phyloP scores from a whole-genome alignment of 1,284 basidiomycete species.

The Tilletia caries region DNA sequence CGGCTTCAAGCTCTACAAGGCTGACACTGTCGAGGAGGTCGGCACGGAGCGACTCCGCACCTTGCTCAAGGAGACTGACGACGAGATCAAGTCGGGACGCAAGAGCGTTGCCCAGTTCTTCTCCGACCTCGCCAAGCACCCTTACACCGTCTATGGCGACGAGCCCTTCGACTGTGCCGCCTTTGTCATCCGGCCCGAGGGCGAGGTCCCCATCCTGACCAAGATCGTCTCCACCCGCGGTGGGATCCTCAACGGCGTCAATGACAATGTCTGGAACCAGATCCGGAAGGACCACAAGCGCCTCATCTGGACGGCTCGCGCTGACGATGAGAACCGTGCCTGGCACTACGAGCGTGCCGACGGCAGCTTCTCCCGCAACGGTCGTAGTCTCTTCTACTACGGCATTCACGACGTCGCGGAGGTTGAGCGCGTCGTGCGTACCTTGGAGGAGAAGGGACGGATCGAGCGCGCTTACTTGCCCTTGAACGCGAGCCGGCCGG shows the following conservation, averaged over 20 bases:
- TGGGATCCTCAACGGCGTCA: conserved; percentile 86
- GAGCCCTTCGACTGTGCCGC: conserved; percentile 94
- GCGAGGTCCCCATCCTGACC: conserved; percentile 84
- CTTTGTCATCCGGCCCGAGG: conserved; percentile 85
- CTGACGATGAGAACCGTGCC: conserved; percentile 88
- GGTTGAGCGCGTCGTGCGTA: conserved; percentile 67
- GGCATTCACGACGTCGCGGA: conserved; percentile 87
- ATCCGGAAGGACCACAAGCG: conserved; percentile 91
- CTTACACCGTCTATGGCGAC: conserved; percentile 94
- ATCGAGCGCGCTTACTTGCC: conserved; percentile 85
- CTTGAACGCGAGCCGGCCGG: conserved; percentile 73
- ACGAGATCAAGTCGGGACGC: conserved; percentile 78
- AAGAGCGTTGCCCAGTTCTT: conserved; percentile 87
- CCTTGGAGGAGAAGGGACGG: conserved; percentile 83
- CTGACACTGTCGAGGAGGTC: conserved; percentile 73
- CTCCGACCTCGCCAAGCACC: conserved; percentile 63
- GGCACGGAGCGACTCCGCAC: conserved; percentile 77
- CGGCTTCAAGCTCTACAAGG: conserved; percentile 95
- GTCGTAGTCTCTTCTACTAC: conserved; percentile 92
- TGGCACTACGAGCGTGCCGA: conserved; percentile 99
- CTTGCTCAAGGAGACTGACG: conserved; percentile 76
- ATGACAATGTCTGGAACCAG: conserved; percentile 94
- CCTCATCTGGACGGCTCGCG: conserved; percentile 93
- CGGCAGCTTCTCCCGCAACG: conserved; percentile 91
- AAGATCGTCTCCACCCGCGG: conserved; percentile 84